Conservation (phyloP, 768 basidiomycete genomes). For the Leccinellum rugosiceps region DNA sequence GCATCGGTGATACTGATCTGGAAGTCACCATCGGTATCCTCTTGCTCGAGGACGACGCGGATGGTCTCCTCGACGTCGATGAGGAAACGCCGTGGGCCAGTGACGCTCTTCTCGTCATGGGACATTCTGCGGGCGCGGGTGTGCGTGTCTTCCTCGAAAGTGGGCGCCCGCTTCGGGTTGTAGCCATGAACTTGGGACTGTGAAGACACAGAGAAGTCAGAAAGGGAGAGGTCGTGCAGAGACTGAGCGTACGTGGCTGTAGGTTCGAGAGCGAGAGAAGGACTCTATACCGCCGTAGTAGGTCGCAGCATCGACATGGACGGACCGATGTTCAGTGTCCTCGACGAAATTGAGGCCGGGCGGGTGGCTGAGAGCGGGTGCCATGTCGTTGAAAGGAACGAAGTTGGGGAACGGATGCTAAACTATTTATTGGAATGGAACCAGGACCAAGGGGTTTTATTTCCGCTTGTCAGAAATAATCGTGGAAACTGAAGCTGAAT, state of each 20-base stretch:
- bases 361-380: conserved; percentile 63
- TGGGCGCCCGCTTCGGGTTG: conserved; percentile 64
- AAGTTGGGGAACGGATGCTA: background rate
- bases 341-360: conserved; percentile 64
- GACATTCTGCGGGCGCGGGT: conserved; percentile 76
- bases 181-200: conserved; percentile 74
- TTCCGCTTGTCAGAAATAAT: background rate
- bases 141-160: conserved; percentile 78
- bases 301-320: conserved; percentile 66
- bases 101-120: conserved; percentile 85
- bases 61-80: conserved; percentile 99
- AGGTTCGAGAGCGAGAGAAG: conserved; percentile 81
- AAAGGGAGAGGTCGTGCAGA: conserved; percentile 3
- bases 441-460: conserved; percentile 14
- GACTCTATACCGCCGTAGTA: conserved; percentile 84
- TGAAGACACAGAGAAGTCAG: conserved; percentile 12
- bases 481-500: background rate
- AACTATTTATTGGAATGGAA: conserved; percentile 1
- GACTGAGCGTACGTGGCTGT: conserved; percentile 70
- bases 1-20: conserved; percentile 96
- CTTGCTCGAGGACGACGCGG: conserved; percentile 92
- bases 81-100: conserved; percentile 83
- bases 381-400: conserved; percentile 40
- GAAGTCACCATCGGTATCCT: conserved; percentile 96
- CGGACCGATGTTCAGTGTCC: conserved; percentile 46